phyloP scores from a whole-genome alignment of 805 yeast species.

The Pichia heedii region DNA sequence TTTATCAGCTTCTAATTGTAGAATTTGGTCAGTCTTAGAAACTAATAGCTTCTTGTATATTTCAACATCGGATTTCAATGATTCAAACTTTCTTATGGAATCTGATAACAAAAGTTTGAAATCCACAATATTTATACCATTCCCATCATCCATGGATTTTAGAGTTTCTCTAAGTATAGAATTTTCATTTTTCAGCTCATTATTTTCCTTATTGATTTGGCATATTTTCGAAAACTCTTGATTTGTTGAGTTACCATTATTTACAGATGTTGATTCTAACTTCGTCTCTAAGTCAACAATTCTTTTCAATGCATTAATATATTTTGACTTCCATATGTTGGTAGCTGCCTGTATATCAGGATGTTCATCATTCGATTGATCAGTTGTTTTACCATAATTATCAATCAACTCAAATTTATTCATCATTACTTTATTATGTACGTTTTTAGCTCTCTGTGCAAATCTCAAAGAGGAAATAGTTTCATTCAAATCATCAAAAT shows the following conservation, averaged over 20 bases:
- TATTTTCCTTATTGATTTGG: background rate
- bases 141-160: background rate
- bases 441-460: constrained; percentile 59
- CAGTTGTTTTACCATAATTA: background rate
- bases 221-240: background rate
- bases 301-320: constrained; percentile 4
- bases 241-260: background rate
- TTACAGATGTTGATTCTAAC: background rate
- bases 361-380: background rate
- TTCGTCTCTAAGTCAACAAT: constrained; percentile 5
- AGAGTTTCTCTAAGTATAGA: background rate
- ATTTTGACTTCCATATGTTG: constrained; percentile 2
- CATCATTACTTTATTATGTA: background rate
- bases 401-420: background rate
- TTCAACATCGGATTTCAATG: constrained; percentile 3
- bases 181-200: background rate
- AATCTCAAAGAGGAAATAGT: constrained; percentile 67
- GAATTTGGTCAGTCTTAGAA: constrained; percentile 5
- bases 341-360: no score
- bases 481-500: constrained; percentile 46
- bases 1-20: constrained; percentile 3
- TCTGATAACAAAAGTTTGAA: background rate
- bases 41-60: constrained; percentile 6
- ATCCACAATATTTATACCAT: background rate
- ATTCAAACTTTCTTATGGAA: background rate